Evolutionary conservation across 2,329 filamentous ascomycete genomes (phyloP), one percentile per base, ranked within the genome.

Genomic region (Trichoderma breve): DNA sequence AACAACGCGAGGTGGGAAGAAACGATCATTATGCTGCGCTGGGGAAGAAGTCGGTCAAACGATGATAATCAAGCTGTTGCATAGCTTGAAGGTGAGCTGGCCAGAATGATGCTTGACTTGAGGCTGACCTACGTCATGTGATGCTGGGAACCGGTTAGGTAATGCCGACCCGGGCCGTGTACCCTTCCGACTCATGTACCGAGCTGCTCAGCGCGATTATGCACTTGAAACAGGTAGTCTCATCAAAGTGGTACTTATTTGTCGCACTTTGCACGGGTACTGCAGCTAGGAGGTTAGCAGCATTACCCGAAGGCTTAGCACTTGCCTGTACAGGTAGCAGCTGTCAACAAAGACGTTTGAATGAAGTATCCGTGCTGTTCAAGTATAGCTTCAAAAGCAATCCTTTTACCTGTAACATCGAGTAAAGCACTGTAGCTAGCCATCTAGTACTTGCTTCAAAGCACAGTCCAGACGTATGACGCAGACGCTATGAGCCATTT

Each of bases 41-140:
- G 36, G n/a, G 6, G 51, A 32, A 58, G 39, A 61, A 61, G 65
- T 28, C 21, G 65, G 11, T n/a, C n/a, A n/a, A 47, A 6, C 4
- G 36, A 43, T 58, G 6, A 24, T 26, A 58, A 26, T 11, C 36
- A 12, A 21, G 24, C 18, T 69, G 12, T 43, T 43, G 39, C 39
- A 26, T n/a, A 14, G 21, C 39, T 58, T 28, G 55, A 24, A 60
- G 65, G 26, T 61, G 55, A 69, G 55, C 65, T 69, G 65, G 53
- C 65, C 65, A 69, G n/a, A 53, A 60, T 60, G 65, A 69, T 61
- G 65, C 47, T 69, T 34, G 53, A 67, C 39, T 39, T 60, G 65
- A 61, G 55, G 55, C 65, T 67, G 28, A 51, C 26, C 24, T 69
- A 69, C 65, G 65, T 69, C 65, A 69, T 69, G 65, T 69, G 65